phyloP scores from a whole-genome alignment of 495 filamentous ascomycete genomes.

The Trichoderma orchidacearum region DNA sequence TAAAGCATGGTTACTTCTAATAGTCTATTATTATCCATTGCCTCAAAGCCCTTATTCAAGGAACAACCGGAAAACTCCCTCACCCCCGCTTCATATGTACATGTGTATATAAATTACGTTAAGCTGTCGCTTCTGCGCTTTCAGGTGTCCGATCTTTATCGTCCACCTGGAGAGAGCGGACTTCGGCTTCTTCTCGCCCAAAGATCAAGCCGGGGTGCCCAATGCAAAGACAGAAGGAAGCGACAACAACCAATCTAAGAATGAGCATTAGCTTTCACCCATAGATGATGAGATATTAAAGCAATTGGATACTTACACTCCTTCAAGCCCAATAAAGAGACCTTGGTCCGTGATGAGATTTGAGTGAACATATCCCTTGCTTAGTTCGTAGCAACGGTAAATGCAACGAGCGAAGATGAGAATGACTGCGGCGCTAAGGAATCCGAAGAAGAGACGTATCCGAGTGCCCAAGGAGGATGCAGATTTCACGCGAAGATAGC shows the following conservation, averaged over 20 bases:
- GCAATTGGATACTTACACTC: conserved; percentile 14
- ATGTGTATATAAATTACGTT: background rate
- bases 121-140: background rate
- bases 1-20: no score
- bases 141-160: background rate
- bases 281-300: no score
- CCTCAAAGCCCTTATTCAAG: no score
- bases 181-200: background rate
- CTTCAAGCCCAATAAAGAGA: conserved; percentile 34
- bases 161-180: background rate
- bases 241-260: background rate
- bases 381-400: conserved; percentile 33
- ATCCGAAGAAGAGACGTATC: conserved; percentile 25
- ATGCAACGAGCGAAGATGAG: conserved; percentile 28
- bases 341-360: conserved; percentile 23
- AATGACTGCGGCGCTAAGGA: conserved; percentile 23
- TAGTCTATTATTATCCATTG: no score
- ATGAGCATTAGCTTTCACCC: background rate
- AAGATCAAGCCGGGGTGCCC: conserved; percentile 3
- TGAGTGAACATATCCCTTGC: conserved; percentile 26
- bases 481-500: conserved; percentile 9
- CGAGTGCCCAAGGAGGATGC: background rate
- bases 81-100: no score
- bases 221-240: background rate
- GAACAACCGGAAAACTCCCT: no score